These are phyloP conservation scores for Keithomyces neogunnii DNA, from an alignment of 2,329 filamentous ascomycete species.

Conservation along the genomic window DNA sequence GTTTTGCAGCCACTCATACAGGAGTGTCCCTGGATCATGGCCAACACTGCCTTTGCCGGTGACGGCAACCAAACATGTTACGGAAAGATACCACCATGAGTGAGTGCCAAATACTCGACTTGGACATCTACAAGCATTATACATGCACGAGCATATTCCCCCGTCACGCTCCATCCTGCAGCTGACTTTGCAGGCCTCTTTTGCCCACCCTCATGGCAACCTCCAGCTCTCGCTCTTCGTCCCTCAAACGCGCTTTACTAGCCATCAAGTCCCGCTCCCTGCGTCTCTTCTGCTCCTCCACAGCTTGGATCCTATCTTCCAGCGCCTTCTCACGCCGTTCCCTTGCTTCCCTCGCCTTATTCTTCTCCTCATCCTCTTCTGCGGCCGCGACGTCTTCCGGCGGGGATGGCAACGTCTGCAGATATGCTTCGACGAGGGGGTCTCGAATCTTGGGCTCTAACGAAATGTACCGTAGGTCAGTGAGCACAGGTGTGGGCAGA, in stretches of 20 bases:
- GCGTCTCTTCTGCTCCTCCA: constrained; percentile 54
- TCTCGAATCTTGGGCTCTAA: constrained; percentile 54
- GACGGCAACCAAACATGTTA: too few species aligned
- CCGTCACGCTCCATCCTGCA: constrained; percentile 26
- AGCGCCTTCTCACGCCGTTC: constrained; percentile 57
- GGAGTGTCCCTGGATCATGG: too few species aligned
- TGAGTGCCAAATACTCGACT: too few species aligned
- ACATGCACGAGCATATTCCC: too few species aligned
- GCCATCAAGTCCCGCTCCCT: constrained; percentile 51
- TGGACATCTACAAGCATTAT: too few species aligned
- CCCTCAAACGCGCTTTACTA: constrained; percentile 52
- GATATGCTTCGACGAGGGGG: constrained; percentile 55
- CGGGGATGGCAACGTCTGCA: constrained; percentile 53
- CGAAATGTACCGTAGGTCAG: constrained; percentile 63
- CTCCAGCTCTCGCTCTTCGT: constrained; percentile 61
- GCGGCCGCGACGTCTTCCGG: constrained; percentile 35
- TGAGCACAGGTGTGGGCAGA: constrained; percentile 54
- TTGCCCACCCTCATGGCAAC: constrained; percentile 61
- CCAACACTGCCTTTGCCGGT: too few species aligned
- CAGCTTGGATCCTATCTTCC: constrained; percentile 51
- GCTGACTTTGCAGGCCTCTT: constrained; percentile 54
- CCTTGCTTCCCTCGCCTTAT: constrained; percentile 41
- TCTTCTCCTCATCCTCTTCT: constrained; percentile 42
- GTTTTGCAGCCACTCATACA: too few species aligned
- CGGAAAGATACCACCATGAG: too few species aligned